Conservation (phyloP, 192 early-diverging fungal genomes). For the Diversispora epigaea region DNA sequence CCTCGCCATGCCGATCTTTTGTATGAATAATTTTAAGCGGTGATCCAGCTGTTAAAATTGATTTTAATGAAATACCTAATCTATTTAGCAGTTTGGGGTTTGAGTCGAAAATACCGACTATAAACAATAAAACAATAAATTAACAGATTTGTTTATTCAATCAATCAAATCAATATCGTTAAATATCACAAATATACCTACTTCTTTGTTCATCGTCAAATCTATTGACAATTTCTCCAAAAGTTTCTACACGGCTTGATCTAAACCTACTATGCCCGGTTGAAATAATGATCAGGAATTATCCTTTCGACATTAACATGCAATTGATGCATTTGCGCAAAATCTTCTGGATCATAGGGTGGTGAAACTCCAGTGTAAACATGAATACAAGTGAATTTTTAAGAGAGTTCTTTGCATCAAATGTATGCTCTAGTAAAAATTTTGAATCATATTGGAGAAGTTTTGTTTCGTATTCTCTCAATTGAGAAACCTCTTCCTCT, state of each 20-base stretch:
- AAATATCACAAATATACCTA: slow-evolving; percentile 25
- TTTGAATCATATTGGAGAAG: slow-evolving; percentile 72
- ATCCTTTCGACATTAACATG: slow-evolving; percentile 91
- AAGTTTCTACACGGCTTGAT: slow-evolving; percentile 84
- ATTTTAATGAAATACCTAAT: slow-evolving; percentile 58
- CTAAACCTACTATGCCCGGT: slow-evolving; percentile 79
- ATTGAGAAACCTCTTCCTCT: slow-evolving; percentile 65
- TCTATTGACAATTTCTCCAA: slow-evolving; percentile 62
- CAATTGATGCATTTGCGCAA: slow-evolving; percentile 73
- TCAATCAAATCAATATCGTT: too few species aligned
- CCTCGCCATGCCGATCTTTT: slow-evolving; percentile 80
- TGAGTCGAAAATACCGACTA: slow-evolving; percentile 74
- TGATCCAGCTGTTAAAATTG: slow-evolving; percentile 63
- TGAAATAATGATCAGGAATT: slow-evolving; percentile 90
- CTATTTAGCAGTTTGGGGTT: slow-evolving; percentile 66
- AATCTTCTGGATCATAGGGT: slow-evolving; percentile 61
- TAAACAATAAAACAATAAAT: slow-evolving; percentile 13
- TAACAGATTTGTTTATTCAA: neutral
- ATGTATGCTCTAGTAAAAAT: slow-evolving; percentile 72
- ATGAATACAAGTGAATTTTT: slow-evolving; percentile 73
- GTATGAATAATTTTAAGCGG: slow-evolving; percentile 53
- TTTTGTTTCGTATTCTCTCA: slow-evolving; percentile 70
- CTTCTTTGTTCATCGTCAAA: slow-evolving; percentile 50
- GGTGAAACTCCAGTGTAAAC: slow-evolving; percentile 60
- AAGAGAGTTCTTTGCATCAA: slow-evolving; percentile 62